Base-by-base conservation (phyloP, 352 stramenopile species). In the Globisporangium radiosum region DNA sequence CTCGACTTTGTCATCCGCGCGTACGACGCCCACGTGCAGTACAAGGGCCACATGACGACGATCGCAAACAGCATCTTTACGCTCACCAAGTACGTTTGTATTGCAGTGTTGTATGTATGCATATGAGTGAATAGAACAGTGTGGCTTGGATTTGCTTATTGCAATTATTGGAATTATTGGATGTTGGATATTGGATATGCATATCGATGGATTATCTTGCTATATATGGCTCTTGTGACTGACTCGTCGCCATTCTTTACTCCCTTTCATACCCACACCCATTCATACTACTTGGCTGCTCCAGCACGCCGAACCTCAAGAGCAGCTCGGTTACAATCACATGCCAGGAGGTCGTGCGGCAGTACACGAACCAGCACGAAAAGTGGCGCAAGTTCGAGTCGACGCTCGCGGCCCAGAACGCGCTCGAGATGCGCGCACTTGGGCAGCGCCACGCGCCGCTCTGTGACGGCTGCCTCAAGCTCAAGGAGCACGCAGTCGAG, bases 41-140 rank as follows among this genome's bases (percentile, higher is more conserved):
- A 94, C 69, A 94, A 93, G 66, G 85, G 85, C 0, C 85, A 94
- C 59, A 89, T 94, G 73, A 94, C 85, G 11, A 94, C 83, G 37
- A 94, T 94, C 50, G 85, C 85, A 8, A 94, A 94, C 69, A 94
- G 85, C 51, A 89, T 94, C 39, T 94, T 92, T 68, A 94, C 85
- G 14, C 65, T 94, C 36, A 92, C 80, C 8, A 94, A 87, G 79
- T 89, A 85, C 58, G 76, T 79, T 33, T 33, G 25, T 3, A 33
- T 48, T 48, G 44, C 10, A 33, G 44, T 48, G 15, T 17, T 50
- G 11, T 50, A 3, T 50, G 44, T 17, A 10, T 15, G 4, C 52
- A 0, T 1, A 43, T 15, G 14, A 50, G 14, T 42, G 56, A n/a
- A 13, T 65, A 10, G 15, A 36, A 15, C 19, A 33, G 25, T 33